Evolutionary conservation across 2,329 filamentous ascomycete species (phyloP), one percentile per base, ranked within the genome.

Genomic region (Pseudogymnoascus sp.): DNA sequence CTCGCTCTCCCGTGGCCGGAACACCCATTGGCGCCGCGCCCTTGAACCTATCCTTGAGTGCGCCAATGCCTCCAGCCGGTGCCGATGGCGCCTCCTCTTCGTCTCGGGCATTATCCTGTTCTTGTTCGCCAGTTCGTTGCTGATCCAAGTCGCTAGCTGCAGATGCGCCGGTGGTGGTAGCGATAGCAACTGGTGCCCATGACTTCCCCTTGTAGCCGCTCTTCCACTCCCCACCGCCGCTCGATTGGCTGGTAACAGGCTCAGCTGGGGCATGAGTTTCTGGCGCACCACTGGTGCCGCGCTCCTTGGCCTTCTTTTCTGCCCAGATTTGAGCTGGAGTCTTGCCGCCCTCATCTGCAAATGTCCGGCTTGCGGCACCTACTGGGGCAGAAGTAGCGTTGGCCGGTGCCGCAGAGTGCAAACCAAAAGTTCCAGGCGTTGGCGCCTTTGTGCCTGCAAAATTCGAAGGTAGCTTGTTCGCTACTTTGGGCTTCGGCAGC

Each of bases 291-390:
- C 83, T 87, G 60, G 75, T 79, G 21, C 83, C 85, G 63, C 87
- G 82, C 73, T 94, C 86, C 64, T 86, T 87, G 38, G 90, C 93
- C 79, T 97, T 97, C 79, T 92, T 96, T 79, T 99, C 94, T 0
- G 93, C 93, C 94, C 94, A 99, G 36, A 96, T 78, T 75, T 99
- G 94, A 31, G 94, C 92, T 5, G 94, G 94, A 4, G 94, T 97
- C 80, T 97, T 99, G 65, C 94, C 94, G 66, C 90, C 92, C 74
- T 95, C 81, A 68, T 97, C 92, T 13, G 94, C 94, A 78, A 97
- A 99, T 0, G 92, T 96, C 71, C 91, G 87, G 77, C 91, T 95
- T 38, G 92, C 92, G 66, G 85, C 82, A 27, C 91, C 92, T 27
- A 96, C 81, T 5, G 89, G 86, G 17, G 80, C 70, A 15, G 78